These are phyloP conservation scores for Pichia sp. DNA, from an alignment of 1,139 yeast species.

Conservation along the genomic window DNA sequence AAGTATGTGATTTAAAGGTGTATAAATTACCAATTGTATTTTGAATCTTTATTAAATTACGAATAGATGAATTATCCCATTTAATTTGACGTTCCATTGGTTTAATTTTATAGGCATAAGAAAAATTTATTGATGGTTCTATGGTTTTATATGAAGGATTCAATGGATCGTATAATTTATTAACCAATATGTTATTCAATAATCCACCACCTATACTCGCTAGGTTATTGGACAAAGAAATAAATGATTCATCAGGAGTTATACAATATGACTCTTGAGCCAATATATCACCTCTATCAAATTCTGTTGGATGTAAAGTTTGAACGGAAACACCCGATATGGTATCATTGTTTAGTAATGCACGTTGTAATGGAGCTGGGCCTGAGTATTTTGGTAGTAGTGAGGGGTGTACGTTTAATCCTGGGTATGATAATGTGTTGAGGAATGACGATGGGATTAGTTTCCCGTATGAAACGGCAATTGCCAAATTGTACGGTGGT, in stretches of 20 bases:
- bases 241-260: constrained; percentile 36
- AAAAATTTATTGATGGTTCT: constrained; percentile 31
- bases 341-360: constrained; percentile 57
- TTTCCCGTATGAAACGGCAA: constrained; percentile 87
- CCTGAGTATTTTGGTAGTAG: constrained; percentile 79
- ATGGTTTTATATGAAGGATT: constrained; percentile 12
- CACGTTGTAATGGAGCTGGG: constrained; percentile 82
- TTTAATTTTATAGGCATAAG: constrained; percentile 54
- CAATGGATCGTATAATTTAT: constrained; percentile 30
- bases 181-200: constrained; percentile 40
- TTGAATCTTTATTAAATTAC: constrained; percentile 37
- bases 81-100: constrained; percentile 36
- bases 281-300: constrained; percentile 73
- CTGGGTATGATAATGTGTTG: constrained; percentile 46
- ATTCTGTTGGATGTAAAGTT: constrained; percentile 78
- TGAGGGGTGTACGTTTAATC: constrained; percentile 91
- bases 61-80: constrained; percentile 39
- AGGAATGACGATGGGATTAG: constrained; percentile 65
- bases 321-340: constrained; percentile 84
- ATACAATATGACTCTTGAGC: constrained; percentile 42
- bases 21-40: constrained; percentile 58
- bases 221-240: constrained; percentile 39
- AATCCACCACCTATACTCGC: constrained; percentile 57
- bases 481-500: constrained; percentile 49
- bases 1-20: constrained; percentile 35